Evolutionary conservation across 306 rosid genomes (phyloP), one percentile per base, ranked within the genome.

Genomic region (Fragaria ananassa): DNA sequence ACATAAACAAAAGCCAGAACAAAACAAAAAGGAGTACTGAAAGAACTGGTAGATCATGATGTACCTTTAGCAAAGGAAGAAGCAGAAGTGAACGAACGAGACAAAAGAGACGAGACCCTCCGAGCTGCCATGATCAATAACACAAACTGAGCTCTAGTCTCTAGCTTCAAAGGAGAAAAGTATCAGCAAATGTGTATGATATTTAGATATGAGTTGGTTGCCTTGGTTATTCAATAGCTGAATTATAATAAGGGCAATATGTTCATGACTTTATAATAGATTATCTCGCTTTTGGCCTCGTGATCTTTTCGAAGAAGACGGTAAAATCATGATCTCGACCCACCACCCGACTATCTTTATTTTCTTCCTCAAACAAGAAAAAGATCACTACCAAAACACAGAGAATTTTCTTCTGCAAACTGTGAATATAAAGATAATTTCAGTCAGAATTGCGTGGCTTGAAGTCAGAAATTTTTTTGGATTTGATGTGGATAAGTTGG

Each of bases 51-150:
- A 57, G 39, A 60, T n/a, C 23, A 54, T 6, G 27, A 19, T 19
- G 19, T 74, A 89, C 97, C 97, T 79, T 78, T 82, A 58, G 83
- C 58, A 74, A 86, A 50, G 64, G 81, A 70, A 77, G 91, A 81
- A 83, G 85, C 73, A 70, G 87, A 74, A 71, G 82, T 70, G 67
- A 89, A 11, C 3, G 97, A 86, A 35, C 89, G 90, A 85, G 90
- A 86, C 57, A 91, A 57, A 9, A 85, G 77, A 27, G 74, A 78
- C 2, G 86, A 79, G 60, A 89, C 76, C 83, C 87, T 81, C 63
- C 85, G 73, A 64, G 91, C 73, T 69, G 95, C 90, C 97, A 91
- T 89, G 81, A 17, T 75, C 45, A 6, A 39, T 39, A 29, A 2
- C 13, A 21, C 29, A 56, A 53, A n/a, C 17, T 58, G 12, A 2